Conservation (phyloP, 2,329 filamentous ascomycete species). For the Aspergillus viridinutans region DNA sequence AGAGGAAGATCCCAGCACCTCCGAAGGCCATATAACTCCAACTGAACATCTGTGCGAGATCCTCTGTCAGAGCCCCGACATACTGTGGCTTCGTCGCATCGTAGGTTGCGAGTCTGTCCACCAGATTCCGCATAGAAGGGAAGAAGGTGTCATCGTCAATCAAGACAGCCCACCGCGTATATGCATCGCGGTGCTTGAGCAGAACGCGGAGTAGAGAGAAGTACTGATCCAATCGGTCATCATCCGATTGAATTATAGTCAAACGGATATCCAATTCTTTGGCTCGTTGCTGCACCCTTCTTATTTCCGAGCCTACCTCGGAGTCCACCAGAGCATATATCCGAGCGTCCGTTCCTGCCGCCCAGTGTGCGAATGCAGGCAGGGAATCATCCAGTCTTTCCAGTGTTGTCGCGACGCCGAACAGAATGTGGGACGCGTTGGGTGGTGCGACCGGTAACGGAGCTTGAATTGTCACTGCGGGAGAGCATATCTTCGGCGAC, state of each 20-base stretch:
- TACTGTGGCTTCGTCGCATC: conserved; percentile 48
- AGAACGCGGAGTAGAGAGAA: conserved; percentile 48
- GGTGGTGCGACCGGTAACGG: conserved; percentile 9
- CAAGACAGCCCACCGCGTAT: conserved; percentile 50
- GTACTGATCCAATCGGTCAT: conserved; percentile 43
- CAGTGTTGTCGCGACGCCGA: conserved; percentile 51
- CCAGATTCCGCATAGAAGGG: conserved; percentile 48
- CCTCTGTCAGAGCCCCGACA: conserved; percentile 53
- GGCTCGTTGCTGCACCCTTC: conserved; percentile 18
- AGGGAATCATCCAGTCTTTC: conserved; percentile 46
- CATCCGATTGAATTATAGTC: conserved; percentile 16
- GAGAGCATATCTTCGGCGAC: conserved; percentile 10
- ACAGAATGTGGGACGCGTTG: conserved; percentile 46
- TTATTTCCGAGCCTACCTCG: conserved; percentile 15
- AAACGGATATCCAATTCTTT: conserved; percentile 36
- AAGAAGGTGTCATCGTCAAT: conserved; percentile 61
- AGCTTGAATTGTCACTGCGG: conserved; percentile 14
- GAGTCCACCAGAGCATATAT: conserved; percentile 48
- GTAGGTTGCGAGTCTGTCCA: conserved; percentile 40
- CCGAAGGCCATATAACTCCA: conserved; percentile 56
- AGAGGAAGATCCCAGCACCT: conserved; percentile 55
- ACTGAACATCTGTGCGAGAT: conserved; percentile 43
- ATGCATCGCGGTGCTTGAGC: conserved; percentile 34
- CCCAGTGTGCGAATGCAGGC: conserved; percentile 50
- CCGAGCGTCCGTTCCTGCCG: conserved; percentile 44